Base-by-base conservation (phyloP, 371 early-diverging fungal genomes). In the Umbelopsis sp. region DNA sequence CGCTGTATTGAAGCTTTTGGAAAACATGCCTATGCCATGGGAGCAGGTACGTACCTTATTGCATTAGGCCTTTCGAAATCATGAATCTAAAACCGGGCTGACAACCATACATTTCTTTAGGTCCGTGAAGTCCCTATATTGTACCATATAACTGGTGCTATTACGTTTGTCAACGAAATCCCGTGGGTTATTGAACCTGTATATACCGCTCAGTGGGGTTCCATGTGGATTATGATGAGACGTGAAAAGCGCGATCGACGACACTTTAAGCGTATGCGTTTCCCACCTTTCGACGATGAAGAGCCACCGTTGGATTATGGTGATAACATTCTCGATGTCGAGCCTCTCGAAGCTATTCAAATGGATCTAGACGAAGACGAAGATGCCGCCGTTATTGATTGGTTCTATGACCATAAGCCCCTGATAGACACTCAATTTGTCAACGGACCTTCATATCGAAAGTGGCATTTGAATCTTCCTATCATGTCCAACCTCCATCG, bases 21-120 rank as follows among this genome's bases (percentile, higher is more conserved):
- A 98, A 77, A 98, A 97, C 76, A 99, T 99, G 95, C 99, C 99
- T 10, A 99, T 99, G 99, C 99, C 99, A 12, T 99, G 99, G 99
- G 99, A 99, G 80, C 94, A 96, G 75, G 92, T 88, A 8, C 90
- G 98, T 41, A 7, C 12, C 73, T 96, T 97, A 98, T 98, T 11
- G 87, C 90, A 16, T 96, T 96, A 29, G 6, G 83, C 98, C 29
- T 99, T 98, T 78, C 99, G 94, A 97, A 44, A 96, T 11, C 98
- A 98, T 69, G 98, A 97, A 14, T 29, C 29, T n/a, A 96, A 98
- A 68, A 97, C 99, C 9, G 97, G 98, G 82, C 96, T 98, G 66
- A 94, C 96, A 29, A 4, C 73, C 96, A 97, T 41, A 41, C 0
- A 78, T 91, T 94, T 22, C 97, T 97, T 24, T 89, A 93, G 85